A percentile compares a stretch with the other conserved stretches of the same genome.
These are phyloP conservation scores for Myxozyma neotropica DNA, from an alignment of 805 yeast species.

Conservation along the genomic window DNA sequence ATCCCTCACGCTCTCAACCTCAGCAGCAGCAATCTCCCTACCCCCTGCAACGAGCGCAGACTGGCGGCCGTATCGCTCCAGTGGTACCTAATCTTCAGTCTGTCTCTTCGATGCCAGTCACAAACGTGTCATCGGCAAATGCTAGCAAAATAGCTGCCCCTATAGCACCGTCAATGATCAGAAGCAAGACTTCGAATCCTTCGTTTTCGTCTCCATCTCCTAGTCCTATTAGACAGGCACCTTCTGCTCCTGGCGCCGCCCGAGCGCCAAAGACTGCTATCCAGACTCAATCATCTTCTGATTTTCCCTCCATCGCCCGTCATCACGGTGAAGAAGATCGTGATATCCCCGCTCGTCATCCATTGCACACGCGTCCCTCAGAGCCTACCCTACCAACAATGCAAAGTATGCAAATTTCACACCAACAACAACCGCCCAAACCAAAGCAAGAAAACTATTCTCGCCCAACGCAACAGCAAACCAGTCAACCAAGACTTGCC, in stretches of 20 bases:
- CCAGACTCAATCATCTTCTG: background rate
- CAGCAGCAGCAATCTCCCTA: slow-evolving; percentile 35
- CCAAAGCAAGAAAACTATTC: background rate
- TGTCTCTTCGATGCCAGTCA: background rate
- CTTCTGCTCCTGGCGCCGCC: slow-evolving; percentile 7
- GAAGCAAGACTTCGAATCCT: slow-evolving; percentile 7
- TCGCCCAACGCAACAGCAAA: slow-evolving; percentile 18
- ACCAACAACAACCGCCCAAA: background rate
- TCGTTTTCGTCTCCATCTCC: background rate
- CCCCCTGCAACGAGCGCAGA: slow-evolving; percentile 8
- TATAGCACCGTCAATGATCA: background rate
- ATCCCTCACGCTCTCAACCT: slow-evolving; percentile 35
- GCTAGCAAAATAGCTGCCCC: background rate
- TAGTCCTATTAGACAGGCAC: slow-evolving; percentile 18
- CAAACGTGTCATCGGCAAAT: background rate
- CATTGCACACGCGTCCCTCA: slow-evolving; percentile 17
- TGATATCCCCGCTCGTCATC: slow-evolving; percentile 27
- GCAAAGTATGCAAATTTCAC: background rate
- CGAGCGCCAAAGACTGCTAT: background rate
- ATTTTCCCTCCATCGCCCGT: background rate
- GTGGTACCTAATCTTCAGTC: background rate
- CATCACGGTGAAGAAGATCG: slow-evolving; percentile 8
- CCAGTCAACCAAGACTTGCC: slow-evolving; percentile 1
- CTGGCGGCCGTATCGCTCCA: slow-evolving; percentile 15
- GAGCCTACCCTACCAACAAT: slow-evolving; percentile 5